Percentiles rank a stretch among this genome's conserved stretches.
Evolutionary conservation across 257 asterid genomes (phyloP).

Genomic region (Solanum sitiens): DNA sequence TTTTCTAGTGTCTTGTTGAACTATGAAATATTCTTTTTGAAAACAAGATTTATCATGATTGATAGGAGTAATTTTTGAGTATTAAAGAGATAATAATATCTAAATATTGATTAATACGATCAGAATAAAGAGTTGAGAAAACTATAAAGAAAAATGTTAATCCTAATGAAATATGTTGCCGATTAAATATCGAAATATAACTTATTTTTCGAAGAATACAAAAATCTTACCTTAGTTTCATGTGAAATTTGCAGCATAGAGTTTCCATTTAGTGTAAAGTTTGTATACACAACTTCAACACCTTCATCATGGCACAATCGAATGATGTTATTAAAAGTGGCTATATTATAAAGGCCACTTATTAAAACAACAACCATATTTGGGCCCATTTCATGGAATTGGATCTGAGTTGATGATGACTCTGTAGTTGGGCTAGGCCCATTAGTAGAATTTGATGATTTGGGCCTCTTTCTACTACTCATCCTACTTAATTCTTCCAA

Average conservation of each 20-base stretch:
- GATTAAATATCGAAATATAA: neutral
- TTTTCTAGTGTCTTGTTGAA: too few species aligned
- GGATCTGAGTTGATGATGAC: slow-evolving; percentile 4
- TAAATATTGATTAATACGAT: too few species aligned
- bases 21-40: neutral
- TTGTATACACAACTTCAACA: slow-evolving; percentile 26
- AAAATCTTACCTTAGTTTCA: slow-evolving; percentile 14
- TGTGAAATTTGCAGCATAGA: slow-evolving; percentile 26
- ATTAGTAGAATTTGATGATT: neutral
- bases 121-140: too few species aligned
- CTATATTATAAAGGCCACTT: slow-evolving; percentile 8
- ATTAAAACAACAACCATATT: slow-evolving; percentile 16
- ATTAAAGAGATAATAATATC: too few species aligned
- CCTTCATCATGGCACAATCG: slow-evolving; percentile 14
- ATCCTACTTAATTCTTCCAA: slow-evolving; percentile 8
- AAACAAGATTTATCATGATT: neutral
- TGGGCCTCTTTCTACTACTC: neutral
- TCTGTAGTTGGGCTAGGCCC: neutral
- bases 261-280: slow-evolving; percentile 24
- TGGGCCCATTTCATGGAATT: slow-evolving; percentile 43
- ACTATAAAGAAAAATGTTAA: too few species aligned
- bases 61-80: neutral
- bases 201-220: neutral
- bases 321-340: slow-evolving; percentile 22
- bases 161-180: too few species aligned